Conservation (phyloP, 1,284 basidiomycete genomes). For the Moniliella sp. region DNA sequence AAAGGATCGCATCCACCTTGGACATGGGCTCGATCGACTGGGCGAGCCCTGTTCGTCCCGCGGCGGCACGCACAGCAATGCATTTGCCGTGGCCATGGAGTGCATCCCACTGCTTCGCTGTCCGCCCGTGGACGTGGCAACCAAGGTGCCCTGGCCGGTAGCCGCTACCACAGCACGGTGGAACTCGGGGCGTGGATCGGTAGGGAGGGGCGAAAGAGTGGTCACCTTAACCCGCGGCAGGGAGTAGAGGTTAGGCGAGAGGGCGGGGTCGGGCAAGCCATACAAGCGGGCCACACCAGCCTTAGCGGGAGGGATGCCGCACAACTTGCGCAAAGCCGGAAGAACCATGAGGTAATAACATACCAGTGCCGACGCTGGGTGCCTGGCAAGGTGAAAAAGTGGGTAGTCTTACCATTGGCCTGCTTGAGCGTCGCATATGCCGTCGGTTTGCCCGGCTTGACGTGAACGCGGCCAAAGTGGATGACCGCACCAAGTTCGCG, state of each 20-base stretch:
- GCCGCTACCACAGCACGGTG: constrained; percentile 50
- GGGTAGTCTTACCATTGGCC: constrained; percentile 36
- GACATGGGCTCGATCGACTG: too few species aligned
- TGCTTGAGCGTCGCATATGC: constrained; percentile 49
- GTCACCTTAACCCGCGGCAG: constrained; percentile 48
- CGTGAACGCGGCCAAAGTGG: constrained; percentile 51
- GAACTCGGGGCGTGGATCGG: constrained; percentile 58
- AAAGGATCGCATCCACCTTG: too few species aligned
- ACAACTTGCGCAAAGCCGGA: constrained; percentile 50
- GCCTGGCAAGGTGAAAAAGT: constrained; percentile 62
- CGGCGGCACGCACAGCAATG: constrained; percentile 14
- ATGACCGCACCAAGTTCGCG: constrained; percentile 50
- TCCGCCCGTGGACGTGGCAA: too few species aligned
- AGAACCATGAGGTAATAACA: constrained; percentile 69
- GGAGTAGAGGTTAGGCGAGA: constrained; percentile 36
- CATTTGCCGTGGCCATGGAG: constrained; percentile 23
- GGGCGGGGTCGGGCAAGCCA: background rate
- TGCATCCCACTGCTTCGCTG: too few species aligned
- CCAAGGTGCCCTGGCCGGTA: too few species aligned
- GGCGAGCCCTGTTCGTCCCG: too few species aligned
- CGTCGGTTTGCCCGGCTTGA: constrained; percentile 41
- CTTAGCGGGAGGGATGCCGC: constrained; percentile 8
- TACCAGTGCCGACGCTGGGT: constrained; percentile 68
- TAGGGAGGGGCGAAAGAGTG: constrained; percentile 44
- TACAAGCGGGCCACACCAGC: background rate